Conservation (phyloP, 169 alveolate genomes). For the Condylostoma magnum region DNA sequence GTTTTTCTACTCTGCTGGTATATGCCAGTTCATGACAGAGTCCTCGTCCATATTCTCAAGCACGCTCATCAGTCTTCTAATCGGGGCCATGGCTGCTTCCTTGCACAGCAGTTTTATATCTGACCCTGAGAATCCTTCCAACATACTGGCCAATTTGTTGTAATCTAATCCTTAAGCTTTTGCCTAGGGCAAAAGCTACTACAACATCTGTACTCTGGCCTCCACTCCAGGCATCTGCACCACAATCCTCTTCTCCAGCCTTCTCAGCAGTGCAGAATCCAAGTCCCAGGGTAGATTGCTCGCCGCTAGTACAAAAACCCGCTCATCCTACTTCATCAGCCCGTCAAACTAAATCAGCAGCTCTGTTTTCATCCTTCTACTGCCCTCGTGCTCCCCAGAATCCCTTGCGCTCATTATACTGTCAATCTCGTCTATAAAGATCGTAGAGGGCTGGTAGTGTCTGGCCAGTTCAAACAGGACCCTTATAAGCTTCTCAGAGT, state of each 20-base stretch:
- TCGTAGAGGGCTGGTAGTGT: conserved; percentile 88
- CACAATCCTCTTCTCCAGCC: conserved; percentile 84
- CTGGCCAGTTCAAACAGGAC: conserved; percentile 91
- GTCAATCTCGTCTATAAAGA: conserved; percentile 93
- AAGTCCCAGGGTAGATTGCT: conserved; percentile 89
- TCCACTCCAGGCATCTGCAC: conserved; percentile 77
- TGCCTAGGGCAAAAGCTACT: conserved; percentile 47
- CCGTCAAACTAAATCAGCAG: conserved; percentile 86
- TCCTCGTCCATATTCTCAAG: conserved; percentile 55
- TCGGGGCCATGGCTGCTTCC: conserved; percentile 87
- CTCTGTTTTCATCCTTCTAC: conserved; percentile 86
- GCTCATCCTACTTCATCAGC: conserved; percentile 60
- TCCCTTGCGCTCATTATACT: conserved; percentile 85
- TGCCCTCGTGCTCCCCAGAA: conserved; percentile 80
- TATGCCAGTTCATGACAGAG: conserved; percentile 32
- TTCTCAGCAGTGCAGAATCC: conserved; percentile 81
- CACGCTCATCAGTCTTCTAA: conserved; percentile 64
- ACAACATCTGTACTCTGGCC: conserved; percentile 73
- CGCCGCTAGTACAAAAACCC: conserved; percentile 85
- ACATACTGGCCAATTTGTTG: conserved; percentile 49
- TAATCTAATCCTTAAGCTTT: conserved; percentile 48
- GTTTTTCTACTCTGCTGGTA: conserved; percentile 24
- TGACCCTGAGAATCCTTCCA: conserved; percentile 79
- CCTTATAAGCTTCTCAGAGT: conserved; percentile 90
- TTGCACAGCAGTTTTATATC: conserved; percentile 86